Evolutionary conservation across 108 stramenopile genomes (phyloP).

Genomic region (Nannochloropsis salina): DNA sequence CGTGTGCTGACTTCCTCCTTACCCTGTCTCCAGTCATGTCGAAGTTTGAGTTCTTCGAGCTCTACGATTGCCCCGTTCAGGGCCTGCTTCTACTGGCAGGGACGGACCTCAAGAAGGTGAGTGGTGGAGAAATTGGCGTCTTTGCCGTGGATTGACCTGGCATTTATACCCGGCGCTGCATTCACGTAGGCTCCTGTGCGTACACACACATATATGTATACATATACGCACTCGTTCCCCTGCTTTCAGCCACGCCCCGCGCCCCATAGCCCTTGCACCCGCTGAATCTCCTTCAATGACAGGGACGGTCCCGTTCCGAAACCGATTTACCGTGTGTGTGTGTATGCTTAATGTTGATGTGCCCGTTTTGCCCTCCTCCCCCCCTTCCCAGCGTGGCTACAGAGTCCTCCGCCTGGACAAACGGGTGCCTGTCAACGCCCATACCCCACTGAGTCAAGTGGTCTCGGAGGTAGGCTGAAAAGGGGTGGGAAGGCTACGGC

Average conservation of each 20-base stretch:
- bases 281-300: too few relatives aligned
- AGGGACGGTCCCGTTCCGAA: too few relatives aligned
- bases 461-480: not conserved
- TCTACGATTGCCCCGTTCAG: conserved; percentile 11
- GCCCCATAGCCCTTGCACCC: too few relatives aligned
- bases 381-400: not conserved
- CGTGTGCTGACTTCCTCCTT: not conserved
- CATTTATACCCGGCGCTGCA: too few relatives aligned
- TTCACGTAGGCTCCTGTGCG: too few relatives aligned
- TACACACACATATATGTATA: too few relatives aligned
- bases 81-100: not conserved
- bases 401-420: not conserved
- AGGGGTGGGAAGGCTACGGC: too few relatives aligned
- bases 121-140: not conserved
- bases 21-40: not conserved
- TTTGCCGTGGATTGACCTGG: not conserved
- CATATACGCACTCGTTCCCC: too few relatives aligned
- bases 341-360: not conserved
- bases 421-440: not conserved
- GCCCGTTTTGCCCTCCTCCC: not conserved
- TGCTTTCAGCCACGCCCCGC: too few relatives aligned
- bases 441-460: not conserved
- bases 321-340: too few relatives aligned
- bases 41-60: not conserved
- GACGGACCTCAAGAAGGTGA: not conserved